Conservation (phyloP, 257 asterid species). For the Nicotiana tabacum region DNA sequence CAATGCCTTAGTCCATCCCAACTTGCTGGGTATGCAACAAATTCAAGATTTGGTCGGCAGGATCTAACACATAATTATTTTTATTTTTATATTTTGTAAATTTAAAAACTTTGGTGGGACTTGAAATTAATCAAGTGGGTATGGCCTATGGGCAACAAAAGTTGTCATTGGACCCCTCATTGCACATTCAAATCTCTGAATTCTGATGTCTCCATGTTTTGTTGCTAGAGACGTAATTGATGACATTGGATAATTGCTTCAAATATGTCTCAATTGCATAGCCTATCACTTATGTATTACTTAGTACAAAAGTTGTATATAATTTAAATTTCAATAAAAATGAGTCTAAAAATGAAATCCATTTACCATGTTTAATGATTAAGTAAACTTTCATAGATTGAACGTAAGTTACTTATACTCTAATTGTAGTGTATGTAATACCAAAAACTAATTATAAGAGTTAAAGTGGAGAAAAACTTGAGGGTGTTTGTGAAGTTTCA, state of each 20-base stretch:
- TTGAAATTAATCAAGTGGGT: neutral
- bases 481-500: too few species aligned
- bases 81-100: neutral
- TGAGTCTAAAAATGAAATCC: too few species aligned
- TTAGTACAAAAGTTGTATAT: too few species aligned
- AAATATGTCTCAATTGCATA: too few species aligned
- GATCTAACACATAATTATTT: neutral
- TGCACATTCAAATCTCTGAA: slow-evolving; percentile 1
- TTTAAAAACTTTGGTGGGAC: neutral
- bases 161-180: neutral
- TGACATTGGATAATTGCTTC: neutral
- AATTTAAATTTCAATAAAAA: too few species aligned
- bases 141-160: neutral
- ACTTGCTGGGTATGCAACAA: neutral
- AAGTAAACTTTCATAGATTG: too few species aligned
- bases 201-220: neutral
- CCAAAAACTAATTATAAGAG: too few species aligned
- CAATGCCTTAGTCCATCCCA: neutral
- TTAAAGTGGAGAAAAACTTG: too few species aligned
- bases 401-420: too few species aligned
- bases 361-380: too few species aligned
- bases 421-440: too few species aligned
- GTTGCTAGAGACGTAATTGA: neutral
- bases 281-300: too few species aligned
- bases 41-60: neutral